Evolutionary conservation across 1,139 yeast genomes (phyloP).

Genomic region (Sugiyamaella grinbergsii): DNA sequence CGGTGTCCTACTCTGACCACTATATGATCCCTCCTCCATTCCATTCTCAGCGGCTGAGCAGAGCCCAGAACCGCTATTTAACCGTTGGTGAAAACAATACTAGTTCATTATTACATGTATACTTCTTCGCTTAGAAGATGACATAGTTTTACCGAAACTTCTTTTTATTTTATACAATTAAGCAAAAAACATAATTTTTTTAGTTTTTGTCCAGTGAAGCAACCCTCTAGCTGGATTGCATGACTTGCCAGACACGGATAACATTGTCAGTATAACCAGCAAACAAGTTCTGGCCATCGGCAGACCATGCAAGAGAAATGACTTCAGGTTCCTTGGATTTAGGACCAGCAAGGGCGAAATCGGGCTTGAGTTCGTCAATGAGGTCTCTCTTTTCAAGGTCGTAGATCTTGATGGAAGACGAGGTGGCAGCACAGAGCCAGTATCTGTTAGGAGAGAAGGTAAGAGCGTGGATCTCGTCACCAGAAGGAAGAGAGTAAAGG

Average conservation of each 20-base stretch:
- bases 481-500: conserved; percentile 92
- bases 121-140: too few species aligned
- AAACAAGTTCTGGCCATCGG: conserved; percentile 99
- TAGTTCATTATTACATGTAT: too few species aligned
- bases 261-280: conserved; percentile 99
- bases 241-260: conserved; percentile 99
- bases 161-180: conserved; percentile 20
- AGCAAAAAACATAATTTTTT: conserved; percentile 18
- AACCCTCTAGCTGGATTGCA: conserved; percentile 69
- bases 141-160: conserved; percentile 2
- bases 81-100: too few species aligned
- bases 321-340: conserved; percentile 98
- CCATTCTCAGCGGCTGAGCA: too few species aligned
- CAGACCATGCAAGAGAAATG: conserved; percentile 98
- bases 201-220: conserved; percentile 16
- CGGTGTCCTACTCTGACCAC: too few species aligned
- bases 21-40: too few species aligned
- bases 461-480: conserved; percentile 96
- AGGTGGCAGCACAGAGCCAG: conserved; percentile 99
- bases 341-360: conserved; percentile 79
- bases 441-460: conserved; percentile 99
- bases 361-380: conserved; percentile 99
- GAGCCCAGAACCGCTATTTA: too few species aligned
- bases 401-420: conserved; percentile 97
- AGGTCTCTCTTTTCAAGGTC: conserved; percentile 94